Evolutionary conservation across 2,329 filamentous ascomycete genomes (phyloP), one percentile per base, ranked within the genome.

Genomic region (Penicillium sp.): DNA sequence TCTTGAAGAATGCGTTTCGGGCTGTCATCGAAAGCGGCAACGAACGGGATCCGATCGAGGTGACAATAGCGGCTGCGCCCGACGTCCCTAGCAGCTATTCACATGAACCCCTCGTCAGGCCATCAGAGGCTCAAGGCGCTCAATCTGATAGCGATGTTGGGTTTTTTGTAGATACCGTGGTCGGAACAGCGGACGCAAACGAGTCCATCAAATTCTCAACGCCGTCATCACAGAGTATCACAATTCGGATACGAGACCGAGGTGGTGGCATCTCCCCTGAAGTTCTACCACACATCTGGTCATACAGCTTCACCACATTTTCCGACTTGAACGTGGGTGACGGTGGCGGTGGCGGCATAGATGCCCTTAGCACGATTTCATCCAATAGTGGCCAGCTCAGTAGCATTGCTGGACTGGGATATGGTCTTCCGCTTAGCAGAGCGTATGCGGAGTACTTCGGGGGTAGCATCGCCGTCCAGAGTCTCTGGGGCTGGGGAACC

Each of bases 371-470:
- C 70, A 88, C 90, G 5, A 90, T 97, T 53, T 90, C 91, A 1
- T 86, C 86, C 1, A 87, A 88, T 31, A 90, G 88, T 58, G 88
- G 86, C 0, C 91, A 91, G 56, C 85, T 87, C 1, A 93, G 90
- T 73, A 94, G 91, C 49, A 96, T 99, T 63, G 95, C 95, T 0
- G 95, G 95, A 0, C 78, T 99, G 53, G 95, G 95, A 1, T 99
- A 99, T 75, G 95, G 95, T 0, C 75, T 99, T 65, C 95, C 95
- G 1, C 79, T 99, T 23, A 93, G 93, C 57, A 85, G 95, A 64
- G 94, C 95, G 0, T 99, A 99, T 73, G 95, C 95, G 0, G 94
- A 99, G 81, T 99, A 98, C 72, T 99, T 99, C 82, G 95, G 95
- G 2, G 95, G 95, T 0, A 93, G 93, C 3, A 95, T 99, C 62